A percentile compares a stretch with the other conserved stretches of the same genome.
phyloP scores from a whole-genome alignment of 768 basidiomycete species.

The Phaeotremella fagi region DNA sequence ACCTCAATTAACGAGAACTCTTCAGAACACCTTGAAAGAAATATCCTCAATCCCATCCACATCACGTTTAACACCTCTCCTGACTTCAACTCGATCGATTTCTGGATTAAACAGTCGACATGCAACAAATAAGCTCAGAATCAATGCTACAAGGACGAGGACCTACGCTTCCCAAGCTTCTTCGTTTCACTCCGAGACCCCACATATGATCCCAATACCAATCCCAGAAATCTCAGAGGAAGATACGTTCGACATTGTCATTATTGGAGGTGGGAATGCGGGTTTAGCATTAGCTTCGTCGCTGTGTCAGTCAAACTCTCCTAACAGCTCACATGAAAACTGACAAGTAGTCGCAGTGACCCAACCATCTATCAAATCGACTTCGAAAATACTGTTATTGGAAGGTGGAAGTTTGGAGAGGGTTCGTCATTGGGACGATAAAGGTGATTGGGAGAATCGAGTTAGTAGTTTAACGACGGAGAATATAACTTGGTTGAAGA shows the following conservation, averaged over 20 bases:
- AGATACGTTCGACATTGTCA: conserved; percentile 69
- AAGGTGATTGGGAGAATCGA: conserved; percentile 47
- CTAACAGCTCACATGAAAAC: neutral
- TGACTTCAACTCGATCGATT: too few species aligned
- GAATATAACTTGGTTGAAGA: conserved; percentile 45
- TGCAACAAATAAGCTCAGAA: too few species aligned
- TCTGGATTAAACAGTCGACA: too few species aligned
- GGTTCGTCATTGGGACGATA: conserved; percentile 61
- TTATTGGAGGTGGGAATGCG: conserved; percentile 90
- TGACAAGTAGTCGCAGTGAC: conserved; percentile 52
- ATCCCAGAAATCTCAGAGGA: conserved; percentile 23
- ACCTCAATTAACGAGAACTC: too few species aligned
- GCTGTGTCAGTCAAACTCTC: neutral
- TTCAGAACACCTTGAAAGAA: too few species aligned
- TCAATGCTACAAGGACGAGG: too few species aligned
- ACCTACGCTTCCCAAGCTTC: too few species aligned
- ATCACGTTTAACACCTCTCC: too few species aligned
- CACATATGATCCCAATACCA: too few species aligned
- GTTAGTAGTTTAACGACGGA: conserved; percentile 49
- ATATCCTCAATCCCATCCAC: too few species aligned
- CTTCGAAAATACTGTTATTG: conserved; percentile 64
- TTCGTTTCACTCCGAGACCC: too few species aligned
- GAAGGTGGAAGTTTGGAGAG: conserved; percentile 74
- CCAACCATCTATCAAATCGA: conserved; percentile 54
- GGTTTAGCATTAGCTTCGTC: conserved; percentile 72